These are phyloP conservation scores for Penicillium sclerotigenum DNA, from an alignment of 2,329 filamentous ascomycete species.

Conservation along the genomic window DNA sequence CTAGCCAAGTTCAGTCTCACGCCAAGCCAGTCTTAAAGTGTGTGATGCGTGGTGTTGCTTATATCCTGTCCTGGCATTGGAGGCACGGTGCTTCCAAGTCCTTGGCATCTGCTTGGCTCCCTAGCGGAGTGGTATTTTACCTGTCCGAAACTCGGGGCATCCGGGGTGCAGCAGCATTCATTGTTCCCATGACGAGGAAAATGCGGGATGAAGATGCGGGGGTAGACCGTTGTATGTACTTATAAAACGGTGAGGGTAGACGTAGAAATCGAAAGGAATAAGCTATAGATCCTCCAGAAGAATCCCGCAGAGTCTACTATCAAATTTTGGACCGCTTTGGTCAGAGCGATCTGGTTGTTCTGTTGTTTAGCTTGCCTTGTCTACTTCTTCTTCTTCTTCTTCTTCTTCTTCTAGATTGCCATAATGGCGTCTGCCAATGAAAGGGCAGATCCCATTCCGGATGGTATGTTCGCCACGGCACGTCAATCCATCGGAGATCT, in stretches of 20 bases:
- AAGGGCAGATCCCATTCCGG: slow-evolving; percentile 64
- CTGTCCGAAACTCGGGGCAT: slow-evolving; percentile 10
- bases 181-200: slow-evolving; percentile 2
- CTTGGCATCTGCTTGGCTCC: slow-evolving; percentile 27
- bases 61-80: slow-evolving; percentile 12
- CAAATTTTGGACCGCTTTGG: not conserved
- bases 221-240: not conserved
- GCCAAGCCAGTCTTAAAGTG: slow-evolving; percentile 14
- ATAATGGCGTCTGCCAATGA: slow-evolving; percentile 34
- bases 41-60: slow-evolving; percentile 5
- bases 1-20: slow-evolving; percentile 6
- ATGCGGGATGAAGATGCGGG: slow-evolving; percentile 15
- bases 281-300: not conserved
- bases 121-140: slow-evolving; percentile 14
- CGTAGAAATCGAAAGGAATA: not conserved
- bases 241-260: slow-evolving; percentile 13
- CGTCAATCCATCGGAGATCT: slow-evolving; percentile 64
- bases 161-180: slow-evolving; percentile 6
- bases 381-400: not conserved
- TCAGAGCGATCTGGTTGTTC: not conserved
- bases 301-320: not conserved
- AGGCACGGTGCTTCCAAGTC: slow-evolving; percentile 14
- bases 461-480: slow-evolving; percentile 62
- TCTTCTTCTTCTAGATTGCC: not conserved
- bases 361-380: not conserved